A percentile compares a stretch with the other conserved stretches of the same genome.
These are phyloP conservation scores for Paecilomyces fulvus DNA, from an alignment of 2,329 filamentous ascomycete genomes.

Conservation along the genomic window DNA sequence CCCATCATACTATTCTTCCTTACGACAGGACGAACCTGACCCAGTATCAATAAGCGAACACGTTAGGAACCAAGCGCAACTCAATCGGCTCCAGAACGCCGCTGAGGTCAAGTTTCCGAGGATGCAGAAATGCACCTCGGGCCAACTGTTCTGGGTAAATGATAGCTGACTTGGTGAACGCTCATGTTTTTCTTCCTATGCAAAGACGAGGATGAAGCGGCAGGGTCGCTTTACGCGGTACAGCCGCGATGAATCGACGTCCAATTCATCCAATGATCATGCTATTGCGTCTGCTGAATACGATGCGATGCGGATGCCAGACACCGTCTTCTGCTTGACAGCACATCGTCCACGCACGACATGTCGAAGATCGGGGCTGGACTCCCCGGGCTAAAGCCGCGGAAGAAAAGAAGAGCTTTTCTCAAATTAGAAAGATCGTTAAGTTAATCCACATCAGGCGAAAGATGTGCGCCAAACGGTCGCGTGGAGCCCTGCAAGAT, in stretches of 20 bases:
- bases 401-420: neutral
- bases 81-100: neutral
- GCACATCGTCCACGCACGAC: conserved; percentile 1
- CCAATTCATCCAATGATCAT: neutral
- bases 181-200: neutral
- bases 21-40: neutral
- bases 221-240: neutral
- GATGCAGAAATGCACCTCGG: neutral
- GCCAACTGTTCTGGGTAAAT: neutral
- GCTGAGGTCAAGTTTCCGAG: neutral
- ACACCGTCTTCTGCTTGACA: neutral
- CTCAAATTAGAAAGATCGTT: neutral
- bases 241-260: neutral
- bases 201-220: neutral
- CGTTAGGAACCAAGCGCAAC: neutral
- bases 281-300: neutral
- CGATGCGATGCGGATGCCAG: neutral
- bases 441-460: neutral
- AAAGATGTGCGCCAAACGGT: neutral
- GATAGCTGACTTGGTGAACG: neutral
- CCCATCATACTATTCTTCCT: neutral
- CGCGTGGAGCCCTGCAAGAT: neutral
- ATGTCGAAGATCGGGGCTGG: neutral
- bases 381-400: neutral
- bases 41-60: neutral